These are phyloP conservation scores for Mortierella hygrophila DNA, from an alignment of 192 early-diverging fungal species.

Conservation along the genomic window DNA sequence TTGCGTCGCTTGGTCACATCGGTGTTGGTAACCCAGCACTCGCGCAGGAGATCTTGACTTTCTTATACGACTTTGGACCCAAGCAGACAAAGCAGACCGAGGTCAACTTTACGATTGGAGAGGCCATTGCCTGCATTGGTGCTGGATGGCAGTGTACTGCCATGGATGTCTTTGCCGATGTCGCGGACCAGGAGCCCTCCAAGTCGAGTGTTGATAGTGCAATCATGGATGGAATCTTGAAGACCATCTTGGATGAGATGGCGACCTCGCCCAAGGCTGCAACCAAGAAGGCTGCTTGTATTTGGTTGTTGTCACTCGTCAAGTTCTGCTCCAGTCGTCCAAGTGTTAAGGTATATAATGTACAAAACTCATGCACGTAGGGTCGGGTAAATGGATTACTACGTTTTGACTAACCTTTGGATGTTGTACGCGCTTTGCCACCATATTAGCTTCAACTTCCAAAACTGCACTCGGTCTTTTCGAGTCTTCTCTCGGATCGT, in stretches of 20 bases:
- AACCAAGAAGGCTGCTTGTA: constrained; percentile 75
- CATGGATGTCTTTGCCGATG: constrained; percentile 80
- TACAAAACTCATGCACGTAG: background rate
- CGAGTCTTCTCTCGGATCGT: constrained; percentile 80
- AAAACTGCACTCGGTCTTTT: constrained; percentile 82
- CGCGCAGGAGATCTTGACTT: constrained; percentile 49
- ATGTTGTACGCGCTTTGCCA: background rate
- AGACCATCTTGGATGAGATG: constrained; percentile 68
- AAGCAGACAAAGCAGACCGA: constrained; percentile 83
- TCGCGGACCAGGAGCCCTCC: constrained; percentile 62
- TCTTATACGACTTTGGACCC: constrained; percentile 69
- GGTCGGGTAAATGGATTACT: too few species aligned
- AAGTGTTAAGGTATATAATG: constrained; percentile 59
- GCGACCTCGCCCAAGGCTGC: constrained; percentile 65
- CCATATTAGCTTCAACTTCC: constrained; percentile 61
- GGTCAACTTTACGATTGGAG: constrained; percentile 87
- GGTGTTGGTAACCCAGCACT: constrained; percentile 57
- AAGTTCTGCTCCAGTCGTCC: constrained; percentile 74
- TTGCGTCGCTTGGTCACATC: constrained; percentile 79
- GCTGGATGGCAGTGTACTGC: constrained; percentile 76
- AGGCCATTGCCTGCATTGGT: constrained; percentile 75
- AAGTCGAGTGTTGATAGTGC: constrained; percentile 20
- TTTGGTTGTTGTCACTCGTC: constrained; percentile 84
- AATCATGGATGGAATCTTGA: constrained; percentile 61
- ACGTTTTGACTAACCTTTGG: background rate